Percentiles rank a stretch among this genome's conserved stretches.
Evolutionary conservation across 2,329 filamentous ascomycete genomes (phyloP).

Genomic region (Stachybotrys chartarum): DNA sequence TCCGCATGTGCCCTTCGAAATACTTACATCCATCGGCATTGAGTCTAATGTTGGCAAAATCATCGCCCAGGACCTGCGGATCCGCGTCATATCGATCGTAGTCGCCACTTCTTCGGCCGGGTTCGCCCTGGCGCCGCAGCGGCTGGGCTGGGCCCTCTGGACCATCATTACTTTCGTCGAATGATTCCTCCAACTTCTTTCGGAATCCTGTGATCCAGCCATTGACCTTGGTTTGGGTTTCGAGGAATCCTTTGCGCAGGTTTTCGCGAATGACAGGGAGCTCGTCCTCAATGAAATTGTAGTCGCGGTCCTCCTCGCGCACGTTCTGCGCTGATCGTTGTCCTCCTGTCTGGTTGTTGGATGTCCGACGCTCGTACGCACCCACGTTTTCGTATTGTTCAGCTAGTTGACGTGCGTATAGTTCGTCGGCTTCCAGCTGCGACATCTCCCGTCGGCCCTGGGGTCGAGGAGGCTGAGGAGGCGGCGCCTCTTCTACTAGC

Average conservation of each 20-base stretch:
- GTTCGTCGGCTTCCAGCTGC: conserved; percentile 85
- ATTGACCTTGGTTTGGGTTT: conserved; percentile 91
- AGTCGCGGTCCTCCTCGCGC: conserved; percentile 60
- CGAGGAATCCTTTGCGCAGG: conserved; percentile 85
- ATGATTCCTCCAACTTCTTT: conserved; percentile 89
- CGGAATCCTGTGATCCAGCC: conserved; percentile 85
- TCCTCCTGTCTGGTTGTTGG: conserved; percentile 32
- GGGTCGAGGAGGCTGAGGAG: conserved; percentile 74
- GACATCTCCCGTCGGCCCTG: conserved; percentile 55
- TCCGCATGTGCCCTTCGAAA: neutral
- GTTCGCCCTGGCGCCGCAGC: conserved; percentile 49
- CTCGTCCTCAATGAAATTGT: conserved; percentile 93
- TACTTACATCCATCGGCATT: conserved; percentile 54
- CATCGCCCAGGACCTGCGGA: conserved; percentile 80
- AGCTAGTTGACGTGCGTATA: conserved; percentile 85
- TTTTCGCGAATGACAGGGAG: conserved; percentile 90
- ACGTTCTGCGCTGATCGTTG: conserved; percentile 29
- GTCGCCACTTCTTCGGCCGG: conserved; percentile 69
- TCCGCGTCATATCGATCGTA: conserved; percentile 93
- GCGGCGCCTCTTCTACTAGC: conserved; percentile 53
- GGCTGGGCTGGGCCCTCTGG: conserved; percentile 41
- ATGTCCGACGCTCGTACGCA: conserved; percentile 50
- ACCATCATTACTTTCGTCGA: conserved; percentile 45
- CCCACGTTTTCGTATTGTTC: conserved; percentile 73
- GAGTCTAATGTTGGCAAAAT: conserved; percentile 69